Percentiles rank a stretch among this genome's conserved stretches.
Evolutionary conservation across 2,329 filamentous ascomycete genomes (phyloP).

Genomic region (Ophiostoma triangulosporum): DNA sequence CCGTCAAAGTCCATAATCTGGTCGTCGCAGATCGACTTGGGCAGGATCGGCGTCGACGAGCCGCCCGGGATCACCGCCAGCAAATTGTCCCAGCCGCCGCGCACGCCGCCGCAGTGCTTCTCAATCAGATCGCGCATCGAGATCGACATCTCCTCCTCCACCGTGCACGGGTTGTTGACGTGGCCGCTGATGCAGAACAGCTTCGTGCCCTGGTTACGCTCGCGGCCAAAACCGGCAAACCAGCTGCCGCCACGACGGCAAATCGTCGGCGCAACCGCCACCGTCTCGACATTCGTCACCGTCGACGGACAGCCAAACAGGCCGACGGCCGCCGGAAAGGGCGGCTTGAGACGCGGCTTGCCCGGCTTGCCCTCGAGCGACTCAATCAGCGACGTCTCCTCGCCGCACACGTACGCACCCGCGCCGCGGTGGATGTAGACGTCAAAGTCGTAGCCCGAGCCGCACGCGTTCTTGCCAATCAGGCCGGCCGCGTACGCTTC

Average conservation of each 20-base stretch:
- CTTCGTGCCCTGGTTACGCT: constrained; percentile 95
- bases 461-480: constrained; percentile 97
- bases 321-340: constrained; percentile 93
- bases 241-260: constrained; percentile 81
- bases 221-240: constrained; percentile 89
- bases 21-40: constrained; percentile 78
- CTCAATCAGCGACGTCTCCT: constrained; percentile 96
- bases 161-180: constrained; percentile 96
- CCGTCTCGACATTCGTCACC: constrained; percentile 94
- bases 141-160: constrained; percentile 99
- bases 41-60: constrained; percentile 90
- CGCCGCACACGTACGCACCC: constrained; percentile 94
- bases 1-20: constrained; percentile 99
- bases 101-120: constrained; percentile 93
- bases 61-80: constrained; percentile 91
- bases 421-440: constrained; percentile 93
- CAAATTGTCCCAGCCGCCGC: constrained; percentile 95
- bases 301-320: constrained; percentile 97
- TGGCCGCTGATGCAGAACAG: constrained; percentile 97
- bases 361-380: constrained; percentile 97
- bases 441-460: constrained; percentile 94
- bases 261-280: constrained; percentile 91
- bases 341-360: constrained; percentile 96
- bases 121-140: constrained; percentile 92
- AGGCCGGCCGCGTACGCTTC: constrained; percentile 90